Base-by-base conservation (phyloP, 1,284 basidiomycete genomes). In the Phellopilus nigrolimitatus region DNA sequence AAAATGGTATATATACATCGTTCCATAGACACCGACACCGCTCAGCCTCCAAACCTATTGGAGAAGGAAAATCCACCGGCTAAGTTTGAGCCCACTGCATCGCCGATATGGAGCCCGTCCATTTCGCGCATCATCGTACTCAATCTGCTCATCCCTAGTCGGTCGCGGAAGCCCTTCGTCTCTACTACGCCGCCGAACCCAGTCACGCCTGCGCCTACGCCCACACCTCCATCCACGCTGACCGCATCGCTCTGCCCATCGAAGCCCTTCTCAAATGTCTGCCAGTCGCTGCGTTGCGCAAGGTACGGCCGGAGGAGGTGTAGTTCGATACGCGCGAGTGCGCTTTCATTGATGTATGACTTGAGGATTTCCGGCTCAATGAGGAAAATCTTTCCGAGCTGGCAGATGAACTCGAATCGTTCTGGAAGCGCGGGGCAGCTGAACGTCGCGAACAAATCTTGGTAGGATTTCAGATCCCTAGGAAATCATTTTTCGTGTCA, bases 361-460 rank as follows among this genome's bases (percentile, higher is more conserved):
- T 89, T 90, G 57, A 97, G 78, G 53, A 93, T 91, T 56, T 95
- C 91, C 3, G 94, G 93, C 55, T 86, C 87, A 40, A 97, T 90
- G 59, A 97, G 86, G 76, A 98, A 99, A 53, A 95, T 80, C 64
- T 98, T 97, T 61, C 97, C 97, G 1, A 99, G 83, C 68, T 99
- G 95, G 40, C 95, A 88, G 58, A 99, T 86, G 76, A 99, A 98
- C 65, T 99, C 97, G 71, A 97, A 99, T 15, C 97, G 91, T 66
- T 98, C 95, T 56, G 87, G 83, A 3, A 99, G 75, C 1, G 89
- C 78, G 1, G 90, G 78, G 37, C 97, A 85, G 27, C 78, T 76
- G 68, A 95, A 98, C 10, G 80, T 82, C 54, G 77, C 73, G 57
- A 97, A 83, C 1, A 82, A 82, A 61, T 99, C 97, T 74, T 99